Base-by-base conservation (phyloP, 1,284 basidiomycete genomes). In the Athelia psychrophila region DNA sequence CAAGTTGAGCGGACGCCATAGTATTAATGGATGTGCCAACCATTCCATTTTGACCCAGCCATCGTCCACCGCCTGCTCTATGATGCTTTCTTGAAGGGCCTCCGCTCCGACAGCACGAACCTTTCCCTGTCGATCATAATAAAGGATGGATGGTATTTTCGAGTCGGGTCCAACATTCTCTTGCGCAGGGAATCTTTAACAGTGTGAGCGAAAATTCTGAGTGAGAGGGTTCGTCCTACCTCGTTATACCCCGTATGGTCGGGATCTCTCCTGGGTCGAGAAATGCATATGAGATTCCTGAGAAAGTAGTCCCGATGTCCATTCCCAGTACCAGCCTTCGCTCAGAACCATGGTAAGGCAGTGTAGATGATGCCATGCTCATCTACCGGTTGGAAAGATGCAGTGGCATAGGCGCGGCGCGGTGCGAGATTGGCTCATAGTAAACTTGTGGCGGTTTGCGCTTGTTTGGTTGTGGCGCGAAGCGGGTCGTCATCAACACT, bases 121-220 rank as follows among this genome's bases (percentile, higher is more conserved):
- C 2, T 47, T 48, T 5, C 69, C 70, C 27, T 63, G 50, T 38
- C 51, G 45, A 47, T 69, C 65, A 47, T 73, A 73, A 47, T 65
- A 68, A 2, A 73, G 55, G 24, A 73, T 53, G 1, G 67, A 64
- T 8, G 68, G 70, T 15, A 73, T 66, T 49, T 72, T 73, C 2
- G 64, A 67, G 47, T 67, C 62, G 0, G 65, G 68, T 6, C 65
- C 65, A 8, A 60, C 62, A 4, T 60, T 56, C 23, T 64, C 64
- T 55, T 69, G 68, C 15, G 60, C 61, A 18, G 69, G 67, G 52
- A 62, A 72, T 52, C 70, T 72, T 16, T 46, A 30, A 47, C 6
- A 24, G 12, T 13, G 20, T 44, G 42, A 35, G 33, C 13, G n/a
- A 33, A 15, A 22, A 13, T 20, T 12, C 12, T 13, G 20, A 20